Base-by-base conservation (phyloP, 495 filamentous ascomycete genomes). In the Rhypophila decipiens region DNA sequence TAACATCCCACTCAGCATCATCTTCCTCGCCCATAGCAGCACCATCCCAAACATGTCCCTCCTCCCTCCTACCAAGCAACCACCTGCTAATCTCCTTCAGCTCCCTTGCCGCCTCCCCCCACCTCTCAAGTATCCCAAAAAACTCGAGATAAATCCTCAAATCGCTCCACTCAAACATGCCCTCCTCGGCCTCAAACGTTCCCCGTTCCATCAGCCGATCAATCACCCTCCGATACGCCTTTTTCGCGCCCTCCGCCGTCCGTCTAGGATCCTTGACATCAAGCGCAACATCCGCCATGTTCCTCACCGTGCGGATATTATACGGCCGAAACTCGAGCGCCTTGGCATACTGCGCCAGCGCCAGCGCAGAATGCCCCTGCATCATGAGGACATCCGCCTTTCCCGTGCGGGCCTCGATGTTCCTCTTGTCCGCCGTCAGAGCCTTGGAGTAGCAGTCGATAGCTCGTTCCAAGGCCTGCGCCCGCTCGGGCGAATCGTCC, bases 1-100 rank as follows among this genome's bases (percentile, higher is more conserved):
- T 76, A 3, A 76, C 53, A 58, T 98, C 93, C 86, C 88, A 98
- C 70, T 98, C 93, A 47, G 90, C 77, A 64, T 98, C 93, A 59
- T 97, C 89, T 5, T 78, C 72, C n/a, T n/a, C n/a, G n/a, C n/a
- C n/a, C n/a, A n/a, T n/a, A 7, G 74, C 61, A 51, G 79, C 75
- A n/a, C 74, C 59, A 44, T 95, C 85, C 93, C 93, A 98, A n/a
- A n/a, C n/a, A 56, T 80, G 88, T 11, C 45, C 59, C 57, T 97
- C 94, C 13, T 74, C 69, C 24, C 72, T 69, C 21, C 93, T 82
- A 18, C 87, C 86, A 24, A 94, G 68, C 21, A 95, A 69, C 90
- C 90, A 96, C 39, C 93, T 74, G 21, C 84, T 76, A 4, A 96
- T 57, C 12, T 69, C 67, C 60, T 85, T 91, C 10, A 93, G 65